These are phyloP conservation scores for Penicillium aurantiogriseum DNA, from an alignment of 2,329 filamentous ascomycete genomes.

Conservation along the genomic window DNA sequence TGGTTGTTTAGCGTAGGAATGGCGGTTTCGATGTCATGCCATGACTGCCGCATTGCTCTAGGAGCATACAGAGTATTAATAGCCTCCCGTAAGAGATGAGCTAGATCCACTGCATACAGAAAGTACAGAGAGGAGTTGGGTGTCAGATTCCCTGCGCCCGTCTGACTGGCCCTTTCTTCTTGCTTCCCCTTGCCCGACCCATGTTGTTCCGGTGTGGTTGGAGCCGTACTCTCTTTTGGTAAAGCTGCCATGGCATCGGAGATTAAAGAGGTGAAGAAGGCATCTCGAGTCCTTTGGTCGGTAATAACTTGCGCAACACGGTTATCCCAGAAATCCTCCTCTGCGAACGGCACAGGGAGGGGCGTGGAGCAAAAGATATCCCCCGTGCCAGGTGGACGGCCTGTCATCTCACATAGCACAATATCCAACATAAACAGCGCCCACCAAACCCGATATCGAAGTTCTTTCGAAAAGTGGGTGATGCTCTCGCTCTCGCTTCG, in stretches of 20 bases:
- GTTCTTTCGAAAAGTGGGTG: conserved; percentile 40
- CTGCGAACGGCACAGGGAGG: conserved; percentile 40
- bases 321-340: conserved; percentile 38
- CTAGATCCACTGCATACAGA: conserved; percentile 40
- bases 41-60: conserved; percentile 33
- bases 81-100: conserved; percentile 36
- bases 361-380: conserved; percentile 44
- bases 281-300: conserved; percentile 33
- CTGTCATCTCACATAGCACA: conserved; percentile 43
- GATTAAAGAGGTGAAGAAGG: conserved; percentile 27
- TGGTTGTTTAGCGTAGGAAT: conserved; percentile 36
- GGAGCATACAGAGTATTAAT: conserved; percentile 42
- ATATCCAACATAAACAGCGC: conserved; percentile 44
- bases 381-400: conserved; percentile 41
- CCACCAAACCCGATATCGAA: conserved; percentile 48
- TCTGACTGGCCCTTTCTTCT: conserved; percentile 18
- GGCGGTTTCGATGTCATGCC: conserved; percentile 38
- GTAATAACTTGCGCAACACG: conserved; percentile 35
- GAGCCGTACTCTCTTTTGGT: conserved; percentile 6
- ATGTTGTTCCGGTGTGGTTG: conserved; percentile 13
- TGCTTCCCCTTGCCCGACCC: conserved; percentile 15
- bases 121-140: conserved; percentile 43
- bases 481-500: conserved; percentile 40
- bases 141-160: conserved; percentile 29
- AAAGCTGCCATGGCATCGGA: neutral